Percentiles rank a stretch among this genome's conserved stretches.
phyloP scores from a whole-genome alignment of 495 filamentous ascomycete genomes.

The Penicillium simplicissimum region DNA sequence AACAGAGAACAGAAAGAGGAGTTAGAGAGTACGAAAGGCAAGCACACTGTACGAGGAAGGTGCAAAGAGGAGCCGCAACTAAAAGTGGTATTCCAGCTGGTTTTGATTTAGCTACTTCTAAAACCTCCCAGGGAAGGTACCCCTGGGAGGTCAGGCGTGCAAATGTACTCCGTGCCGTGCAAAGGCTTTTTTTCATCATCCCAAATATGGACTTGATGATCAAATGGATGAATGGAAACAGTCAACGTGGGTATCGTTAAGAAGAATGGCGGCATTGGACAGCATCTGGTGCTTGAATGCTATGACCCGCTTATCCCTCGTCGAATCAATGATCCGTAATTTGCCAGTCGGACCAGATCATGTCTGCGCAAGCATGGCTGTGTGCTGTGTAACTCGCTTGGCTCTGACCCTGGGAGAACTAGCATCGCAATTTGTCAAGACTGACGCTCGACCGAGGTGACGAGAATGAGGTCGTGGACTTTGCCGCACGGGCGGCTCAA shows the following conservation, averaged over 20 bases:
- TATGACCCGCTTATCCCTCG: background rate
- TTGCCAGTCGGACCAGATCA: background rate
- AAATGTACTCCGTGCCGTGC: slow-evolving; percentile 1
- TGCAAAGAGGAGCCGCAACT: slow-evolving; percentile 7
- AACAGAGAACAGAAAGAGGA: background rate
- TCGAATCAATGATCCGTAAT: background rate
- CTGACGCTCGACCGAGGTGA: background rate
- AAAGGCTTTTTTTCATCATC: background rate
- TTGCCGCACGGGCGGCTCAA: background rate
- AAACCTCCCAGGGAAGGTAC: background rate
- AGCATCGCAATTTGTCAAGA: background rate
- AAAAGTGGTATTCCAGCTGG: slow-evolving; percentile 1
- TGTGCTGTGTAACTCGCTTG: background rate
- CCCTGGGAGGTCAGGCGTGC: background rate
- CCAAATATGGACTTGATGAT: background rate
- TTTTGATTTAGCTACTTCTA: slow-evolving; percentile 6
- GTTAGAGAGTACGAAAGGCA: background rate
- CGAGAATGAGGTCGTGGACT: background rate
- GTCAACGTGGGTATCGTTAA: slow-evolving; percentile 34
- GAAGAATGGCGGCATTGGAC: slow-evolving; percentile 5
- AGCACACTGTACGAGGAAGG: slow-evolving; percentile 10
- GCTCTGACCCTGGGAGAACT: background rate
- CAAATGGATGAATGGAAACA: background rate
- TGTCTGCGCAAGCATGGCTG: background rate
- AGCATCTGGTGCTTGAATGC: slow-evolving; percentile 1